Percentiles rank a stretch among this genome's conserved stretches.
Evolutionary conservation across 2,329 filamentous ascomycete species (phyloP).

Genomic region (Phyllosticta paracitricarpa): DNA sequence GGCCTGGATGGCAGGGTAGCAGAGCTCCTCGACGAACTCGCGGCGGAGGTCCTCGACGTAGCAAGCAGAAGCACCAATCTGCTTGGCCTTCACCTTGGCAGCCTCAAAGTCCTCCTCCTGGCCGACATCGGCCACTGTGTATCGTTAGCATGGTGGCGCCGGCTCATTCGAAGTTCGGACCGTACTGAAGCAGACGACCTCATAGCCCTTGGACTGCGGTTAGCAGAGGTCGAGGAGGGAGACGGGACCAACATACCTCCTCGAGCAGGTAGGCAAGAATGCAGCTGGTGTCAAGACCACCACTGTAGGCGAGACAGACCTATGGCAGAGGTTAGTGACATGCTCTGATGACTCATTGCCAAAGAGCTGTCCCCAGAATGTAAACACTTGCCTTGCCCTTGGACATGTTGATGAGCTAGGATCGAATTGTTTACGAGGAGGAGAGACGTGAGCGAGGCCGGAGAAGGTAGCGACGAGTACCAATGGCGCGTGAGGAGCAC

Average conservation of each 20-base stretch:
- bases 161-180: slow-evolving; percentile 27
- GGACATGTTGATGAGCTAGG: background rate
- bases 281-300: slow-evolving; percentile 51
- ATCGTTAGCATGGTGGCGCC: background rate
- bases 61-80: slow-evolving; percentile 59
- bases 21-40: slow-evolving; percentile 72
- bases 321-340: background rate
- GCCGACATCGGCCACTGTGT: slow-evolving; percentile 38
- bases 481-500: slow-evolving; percentile 2
- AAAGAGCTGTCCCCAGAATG: background rate
- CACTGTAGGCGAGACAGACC: slow-evolving; percentile 16
- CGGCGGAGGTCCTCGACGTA: slow-evolving; percentile 54
- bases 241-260: background rate
- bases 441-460: background rate
- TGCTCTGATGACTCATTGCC: slow-evolving; percentile 7
- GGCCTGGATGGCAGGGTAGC: slow-evolving; percentile 70
- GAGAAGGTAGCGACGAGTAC: background rate
- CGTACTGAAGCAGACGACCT: slow-evolving; percentile 54
- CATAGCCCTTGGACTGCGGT: slow-evolving; percentile 44
- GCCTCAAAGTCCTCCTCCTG: slow-evolving; percentile 62
- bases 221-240: slow-evolving; percentile 19
- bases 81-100: slow-evolving; percentile 61
- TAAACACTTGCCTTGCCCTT: slow-evolving; percentile 9
- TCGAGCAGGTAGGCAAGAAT: slow-evolving; percentile 37
- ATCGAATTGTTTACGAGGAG: background rate